Percentiles rank a stretch among this genome's conserved stretches.
Evolutionary conservation across 257 asterid genomes (phyloP).

Genomic region (Solanum gandarillasii): DNA sequence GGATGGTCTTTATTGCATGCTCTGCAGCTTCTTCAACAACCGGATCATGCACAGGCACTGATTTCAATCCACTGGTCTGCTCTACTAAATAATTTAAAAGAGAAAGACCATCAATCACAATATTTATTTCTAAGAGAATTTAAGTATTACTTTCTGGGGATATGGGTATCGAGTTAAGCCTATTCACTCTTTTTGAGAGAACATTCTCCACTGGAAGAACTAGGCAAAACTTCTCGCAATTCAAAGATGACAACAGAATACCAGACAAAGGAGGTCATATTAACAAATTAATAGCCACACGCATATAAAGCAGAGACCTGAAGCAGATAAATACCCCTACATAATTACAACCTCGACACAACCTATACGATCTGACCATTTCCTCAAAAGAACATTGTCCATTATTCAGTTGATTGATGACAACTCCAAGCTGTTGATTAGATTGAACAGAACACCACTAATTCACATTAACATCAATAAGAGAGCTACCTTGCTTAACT

Average conservation of each 20-base stretch:
- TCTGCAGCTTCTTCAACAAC: constrained; percentile 76
- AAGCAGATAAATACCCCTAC: background rate
- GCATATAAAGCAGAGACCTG: background rate
- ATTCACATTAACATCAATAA: background rate
- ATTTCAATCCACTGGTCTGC: constrained; percentile 41
- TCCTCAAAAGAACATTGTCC: background rate
- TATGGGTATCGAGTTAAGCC: background rate
- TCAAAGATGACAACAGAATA: background rate
- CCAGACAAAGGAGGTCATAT: background rate
- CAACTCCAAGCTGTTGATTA: background rate
- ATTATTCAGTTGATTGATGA: background rate
- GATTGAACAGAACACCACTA: background rate
- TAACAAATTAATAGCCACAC: background rate
- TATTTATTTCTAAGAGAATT: no score
- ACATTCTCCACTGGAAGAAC: background rate
- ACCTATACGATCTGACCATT: background rate
- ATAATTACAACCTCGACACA: background rate
- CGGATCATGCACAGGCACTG: constrained; percentile 78
- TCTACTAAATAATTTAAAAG: constrained; percentile 18
- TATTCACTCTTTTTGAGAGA: background rate
- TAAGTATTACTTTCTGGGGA: background rate
- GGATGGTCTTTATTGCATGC: constrained; percentile 68
- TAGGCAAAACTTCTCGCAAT: background rate
- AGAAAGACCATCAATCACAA: background rate
- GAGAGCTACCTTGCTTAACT: constrained; percentile 44